Percentiles rank a stretch among this genome's conserved stretches.
Conservation (phyloP, 1,139 yeast genomes). For the Yamadazyma jaroonii region DNA sequence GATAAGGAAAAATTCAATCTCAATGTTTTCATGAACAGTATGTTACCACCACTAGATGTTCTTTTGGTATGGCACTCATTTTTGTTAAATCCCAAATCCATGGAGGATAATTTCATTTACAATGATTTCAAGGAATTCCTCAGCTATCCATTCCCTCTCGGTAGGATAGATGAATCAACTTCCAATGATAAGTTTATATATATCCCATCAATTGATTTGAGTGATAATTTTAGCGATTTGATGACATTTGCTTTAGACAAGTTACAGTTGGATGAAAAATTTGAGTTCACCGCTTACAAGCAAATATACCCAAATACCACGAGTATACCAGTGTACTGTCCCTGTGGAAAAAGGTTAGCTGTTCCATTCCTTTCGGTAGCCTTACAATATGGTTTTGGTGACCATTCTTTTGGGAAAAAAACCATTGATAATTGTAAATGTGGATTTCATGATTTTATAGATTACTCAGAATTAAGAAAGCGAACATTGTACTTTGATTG, state of each 20-base stretch:
- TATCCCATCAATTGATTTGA: constrained; percentile 1
- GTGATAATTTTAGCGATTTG: constrained; percentile 1
- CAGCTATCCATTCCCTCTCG: constrained; percentile 28
- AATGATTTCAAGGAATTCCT: constrained; percentile 21
- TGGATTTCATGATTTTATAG: constrained; percentile 25
- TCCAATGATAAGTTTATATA: constrained; percentile 13
- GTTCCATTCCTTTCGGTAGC: constrained; percentile 10
- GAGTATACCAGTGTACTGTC: constrained; percentile 1
- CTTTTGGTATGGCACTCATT: constrained; percentile 40
- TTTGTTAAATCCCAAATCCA: constrained; percentile 18
- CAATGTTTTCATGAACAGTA: neutral
- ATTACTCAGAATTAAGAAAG: neutral
- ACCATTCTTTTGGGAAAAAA: constrained; percentile 6
- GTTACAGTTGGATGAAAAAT: neutral
- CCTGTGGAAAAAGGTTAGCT: constrained; percentile 17
- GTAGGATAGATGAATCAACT: constrained; percentile 19
- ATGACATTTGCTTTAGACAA: neutral
- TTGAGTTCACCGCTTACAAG: neutral
- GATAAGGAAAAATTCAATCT: neutral
- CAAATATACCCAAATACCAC: constrained; percentile 5
- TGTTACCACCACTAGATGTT: constrained; percentile 21
- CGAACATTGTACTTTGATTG: neutral
- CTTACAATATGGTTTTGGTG: constrained; percentile 21
- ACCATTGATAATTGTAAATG: neutral
- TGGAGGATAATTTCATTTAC: constrained; percentile 25